Base-by-base conservation (phyloP, 495 filamentous ascomycete species). In the Penicillium subrubescens region DNA sequence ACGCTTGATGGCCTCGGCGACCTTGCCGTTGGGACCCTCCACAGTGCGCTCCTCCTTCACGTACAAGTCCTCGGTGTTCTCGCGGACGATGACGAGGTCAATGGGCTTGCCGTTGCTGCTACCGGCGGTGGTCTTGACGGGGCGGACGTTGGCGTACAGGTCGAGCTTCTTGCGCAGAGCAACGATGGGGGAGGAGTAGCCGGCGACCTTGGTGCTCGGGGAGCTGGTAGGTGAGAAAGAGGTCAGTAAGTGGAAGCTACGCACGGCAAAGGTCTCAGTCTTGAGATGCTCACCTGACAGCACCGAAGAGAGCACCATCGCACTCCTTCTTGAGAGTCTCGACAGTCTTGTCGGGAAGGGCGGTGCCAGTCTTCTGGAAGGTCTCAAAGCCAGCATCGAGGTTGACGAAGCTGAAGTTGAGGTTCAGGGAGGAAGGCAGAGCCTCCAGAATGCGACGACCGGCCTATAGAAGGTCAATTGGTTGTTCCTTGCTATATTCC, bases 21-120 rank as follows among this genome's bases (percentile, higher is more conserved):
- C 89, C 81, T 92, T 92, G 74, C 92, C 90, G 29, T 82, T 79
- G 60, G 88, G 83, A 50, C 83, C 86, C 23, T 91, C 86, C 75
- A 84, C 86, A 27, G 93, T 97, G 71, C 80, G 83, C 81, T 99
- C 95, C 78, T 98, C 93, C 82, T 99, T 99, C 64, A 99, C 96
- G 84, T 99, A 99, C 29, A 99, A 83, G 72, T 98, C 95, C 81
- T 99, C 95, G 58, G 95, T 99, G 82, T 99, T 99, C 79, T 99
- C 95, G 62, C 95, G 90, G 59, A 98, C 95, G 67, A 97, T 99
- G 73, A 99, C 95, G 70, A 99, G 87, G 81, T 99, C 95, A 73
- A 98, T 93, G 58, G 90, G 88, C 23, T 78, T 80, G 58, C 82
- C 83, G 41, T 81, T 77, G 73, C 74, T 78, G 69, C 72, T 76